Conservation (phyloP, 495 filamentous ascomycete genomes). For the Aspergillus heteromorphus region DNA sequence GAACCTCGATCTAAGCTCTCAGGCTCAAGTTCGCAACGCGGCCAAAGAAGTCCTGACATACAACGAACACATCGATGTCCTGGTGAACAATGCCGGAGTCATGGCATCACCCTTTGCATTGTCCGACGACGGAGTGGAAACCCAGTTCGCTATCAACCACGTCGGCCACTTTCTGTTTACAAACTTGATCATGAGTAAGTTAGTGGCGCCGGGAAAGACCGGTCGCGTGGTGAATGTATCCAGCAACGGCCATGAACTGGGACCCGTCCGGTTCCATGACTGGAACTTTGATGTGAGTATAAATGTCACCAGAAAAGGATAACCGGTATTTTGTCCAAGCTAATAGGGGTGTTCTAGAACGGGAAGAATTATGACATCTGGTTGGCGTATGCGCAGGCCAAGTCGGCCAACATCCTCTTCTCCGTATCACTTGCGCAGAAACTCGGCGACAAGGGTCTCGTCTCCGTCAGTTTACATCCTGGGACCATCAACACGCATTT, state of each 20-base stretch:
- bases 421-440: slow-evolving; percentile 31
- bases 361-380: slow-evolving; percentile 42
- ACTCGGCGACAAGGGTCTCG: not conserved
- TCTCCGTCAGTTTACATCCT: slow-evolving; percentile 9
- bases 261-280: slow-evolving; percentile 46
- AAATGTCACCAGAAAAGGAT: not conserved
- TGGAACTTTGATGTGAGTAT: slow-evolving; percentile 43
- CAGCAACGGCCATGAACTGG: slow-evolving; percentile 35
- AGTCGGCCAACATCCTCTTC: slow-evolving; percentile 48
- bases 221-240: slow-evolving; percentile 26
- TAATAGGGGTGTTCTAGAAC: slow-evolving; percentile 16
- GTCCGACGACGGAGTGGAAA: slow-evolving; percentile 42
- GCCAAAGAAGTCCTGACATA: not conserved
- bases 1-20: not conserved
- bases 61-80: not conserved
- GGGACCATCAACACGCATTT: slow-evolving; percentile 22
- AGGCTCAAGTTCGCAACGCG: not conserved
- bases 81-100: slow-evolving; percentile 1
- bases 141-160: slow-evolving; percentile 52
- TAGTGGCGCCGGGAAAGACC: slow-evolving; percentile 19
- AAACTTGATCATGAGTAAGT: slow-evolving; percentile 46
- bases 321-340: no score
- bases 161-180: slow-evolving; percentile 56
- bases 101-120: slow-evolving; percentile 12
- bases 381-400: slow-evolving; percentile 44